phyloP scores from a whole-genome alignment of 1,284 basidiomycete species.

The Takashimella koratensis region DNA sequence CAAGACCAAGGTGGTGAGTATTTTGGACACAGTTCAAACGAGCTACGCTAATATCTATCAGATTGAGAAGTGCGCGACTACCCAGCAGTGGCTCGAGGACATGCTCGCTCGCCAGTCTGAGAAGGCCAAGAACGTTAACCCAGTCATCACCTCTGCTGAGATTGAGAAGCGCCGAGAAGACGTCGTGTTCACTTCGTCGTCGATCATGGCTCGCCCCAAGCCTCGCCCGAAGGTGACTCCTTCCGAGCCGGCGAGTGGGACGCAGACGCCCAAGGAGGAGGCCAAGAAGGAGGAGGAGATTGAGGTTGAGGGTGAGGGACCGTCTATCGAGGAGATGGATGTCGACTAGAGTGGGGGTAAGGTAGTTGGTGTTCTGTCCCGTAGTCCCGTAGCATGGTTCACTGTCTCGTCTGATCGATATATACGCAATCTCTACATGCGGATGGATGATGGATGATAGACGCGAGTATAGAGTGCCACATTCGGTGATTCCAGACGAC shows the following conservation, averaged over 20 bases:
- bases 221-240: conserved; percentile 59
- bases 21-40: not conserved
- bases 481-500: too few relatives aligned
- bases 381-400: too few relatives aligned
- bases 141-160: conserved; percentile 72
- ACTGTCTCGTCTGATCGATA: too few relatives aligned
- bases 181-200: conserved; percentile 74
- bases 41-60: conserved; percentile 18
- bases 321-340: conserved; percentile 44
- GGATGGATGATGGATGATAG: too few relatives aligned
- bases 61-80: conserved; percentile 59
- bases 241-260: conserved; percentile 58
- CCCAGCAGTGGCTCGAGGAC: conserved; percentile 92
- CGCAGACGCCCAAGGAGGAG: conserved; percentile 56
- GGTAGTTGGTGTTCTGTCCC: too few relatives aligned
- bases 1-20: conserved; percentile 72
- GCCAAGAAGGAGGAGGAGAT: conserved; percentile 61
- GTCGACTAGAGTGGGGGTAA: conserved; percentile 34
- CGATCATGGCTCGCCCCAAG: conserved; percentile 82
- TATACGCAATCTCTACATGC: not conserved
- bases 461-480: too few relatives aligned
- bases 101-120: conserved; percentile 78
- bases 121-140: conserved; percentile 78
- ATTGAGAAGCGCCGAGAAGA: conserved; percentile 85
- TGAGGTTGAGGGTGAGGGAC: conserved; percentile 45